Base-by-base conservation (phyloP, 495 filamentous ascomycete species). In the Pyrenula aspistea region DNA sequence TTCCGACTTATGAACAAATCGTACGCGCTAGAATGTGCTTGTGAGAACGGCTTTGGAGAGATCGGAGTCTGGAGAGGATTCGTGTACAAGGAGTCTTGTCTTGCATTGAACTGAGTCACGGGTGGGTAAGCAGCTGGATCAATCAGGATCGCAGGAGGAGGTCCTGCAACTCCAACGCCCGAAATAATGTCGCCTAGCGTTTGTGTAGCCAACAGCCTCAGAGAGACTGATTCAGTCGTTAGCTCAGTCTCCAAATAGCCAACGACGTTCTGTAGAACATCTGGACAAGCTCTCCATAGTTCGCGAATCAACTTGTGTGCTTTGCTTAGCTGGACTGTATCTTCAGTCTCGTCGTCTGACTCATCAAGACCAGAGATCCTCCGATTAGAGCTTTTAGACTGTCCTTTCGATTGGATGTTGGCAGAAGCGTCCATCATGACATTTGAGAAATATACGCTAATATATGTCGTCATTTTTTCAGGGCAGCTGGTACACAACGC, bases 361-460 rank as follows among this genome's bases (percentile, higher is more conserved):
- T 87, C 86, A 55, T 86, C 87, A 8, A 81, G 77, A 49, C 76
- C 77, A 12, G 70, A 66, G 61, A 71, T 77, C 54, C 73, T 69
- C 53, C 50, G 72, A 63, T 24, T 63, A 65, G 24, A 63, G 72
- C 73, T 76, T 85, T 70, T 53, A 61, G 42, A 2, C 68, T 67
- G 20, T 77, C 73, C 12, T 67, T 54, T 55, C 61, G 55, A 25
- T 57, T 62, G 4, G 65, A 67, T 0, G 67, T 63, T 61, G 1
- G 82, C 77, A 0, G 92, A 89, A 12, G 88, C 85, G 62, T 96
- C 88, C 51, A 96, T 81, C 55, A 99, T 92, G 22, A 97, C 89
- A 57, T 96, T 89, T 67, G 91, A 93, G 70, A 99, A 99, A 65
- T 96, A 99, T 64, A 94, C 91, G 60, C 89, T 91, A 55, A 96